Base-by-base conservation (phyloP, 2,329 filamentous ascomycete species). In the Arthroderma sp. region DNA sequence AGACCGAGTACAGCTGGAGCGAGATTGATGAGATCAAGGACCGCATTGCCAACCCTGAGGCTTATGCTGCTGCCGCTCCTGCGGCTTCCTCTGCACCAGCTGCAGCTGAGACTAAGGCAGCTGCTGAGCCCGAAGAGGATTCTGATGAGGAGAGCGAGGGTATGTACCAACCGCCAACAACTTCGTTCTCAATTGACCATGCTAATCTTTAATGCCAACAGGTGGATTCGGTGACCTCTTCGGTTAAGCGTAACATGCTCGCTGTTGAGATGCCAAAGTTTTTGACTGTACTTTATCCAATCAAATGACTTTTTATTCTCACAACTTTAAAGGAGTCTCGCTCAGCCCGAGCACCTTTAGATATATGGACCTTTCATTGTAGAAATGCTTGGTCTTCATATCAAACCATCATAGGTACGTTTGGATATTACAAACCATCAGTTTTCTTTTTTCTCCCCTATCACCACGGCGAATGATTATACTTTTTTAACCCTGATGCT, bases 21-120 rank as follows among this genome's bases (percentile, higher is more conserved):
- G 86, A 86, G 71, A 94, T 98, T 63, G 81, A 93, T 63, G 78
- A 94, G 73, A 83, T 98, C 74, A 98, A 98, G 84, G 91, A 98
- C 75, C 87, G 91, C 68, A 95, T 98, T 63, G 86, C 86, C 73
- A 96, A 98, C 80, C 93, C 93, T 58, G 91, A 98, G 45, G 86
- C 86, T 45, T 98, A 96, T 69, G 91, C 89, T 54, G 68, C 86
- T 40, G 74, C 88, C 55, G 86, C 83, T 55, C 86, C 89, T 48
- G 78, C 66, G 53, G 82, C 80, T 46, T 73, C 72, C 48, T 72
- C 77, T 46, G 69, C 70, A 43, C 64, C 69, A 40, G 66, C 68
- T 49, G 70, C 68, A 51, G 68, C 66, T 45, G 73, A 70, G 51
- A 72, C 67, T 44, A 71, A 67, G 42, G 70, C 68, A 44, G 66